Base-by-base conservation (phyloP, 2,329 filamentous ascomycete genomes). In the Exserohilum turcica region DNA sequence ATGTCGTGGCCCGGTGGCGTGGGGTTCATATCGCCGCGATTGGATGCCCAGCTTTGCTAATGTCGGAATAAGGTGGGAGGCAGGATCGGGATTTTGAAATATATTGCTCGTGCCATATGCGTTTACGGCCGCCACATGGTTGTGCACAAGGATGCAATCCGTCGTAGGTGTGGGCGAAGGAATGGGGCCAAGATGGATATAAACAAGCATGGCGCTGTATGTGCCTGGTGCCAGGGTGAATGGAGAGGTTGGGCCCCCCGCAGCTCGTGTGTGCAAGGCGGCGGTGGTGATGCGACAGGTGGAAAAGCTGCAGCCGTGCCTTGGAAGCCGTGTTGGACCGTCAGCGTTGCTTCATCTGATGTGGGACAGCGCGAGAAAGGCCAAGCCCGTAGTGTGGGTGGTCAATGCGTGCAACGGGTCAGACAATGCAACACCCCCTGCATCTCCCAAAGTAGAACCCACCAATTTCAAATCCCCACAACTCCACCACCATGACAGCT, bases 341-440 rank as follows among this genome's bases (percentile, higher is more conserved):
- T 39, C 27, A 47, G 44, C 44, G 38, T 31, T 12, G 39, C 47
- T 27, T 35, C 40, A 38, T 28, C 18, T 43, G 38, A 24, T 43
- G 35, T 49, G 18, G n/a, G 29, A 21, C 47, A 31, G 31, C 18
- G 8, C 44, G 18, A 43, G 29, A 18, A n/a, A 31, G 21, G 37
- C 50, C 45, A 53, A 48, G 44, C 50, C 50, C 44, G 44, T 48
- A 36, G n/a, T n/a, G n/a, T n/a, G n/a, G n/a, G n/a, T n/a, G n/a
- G n/a, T n/a, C n/a, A n/a, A n/a, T n/a, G n/a, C n/a, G n/a, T n/a
- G n/a, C n/a, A n/a, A n/a, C n/a, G n/a, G n/a, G n/a, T n/a, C n/a
- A n/a, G n/a, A n/a, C n/a, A n/a, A n/a, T n/a, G n/a, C n/a, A n/a
- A n/a, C n/a, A n/a, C n/a, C n/a, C n/a, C n/a, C n/a, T n/a, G n/a